phyloP scores from a whole-genome alignment of 305 asterid genomes.

The Andrographis paniculata region DNA sequence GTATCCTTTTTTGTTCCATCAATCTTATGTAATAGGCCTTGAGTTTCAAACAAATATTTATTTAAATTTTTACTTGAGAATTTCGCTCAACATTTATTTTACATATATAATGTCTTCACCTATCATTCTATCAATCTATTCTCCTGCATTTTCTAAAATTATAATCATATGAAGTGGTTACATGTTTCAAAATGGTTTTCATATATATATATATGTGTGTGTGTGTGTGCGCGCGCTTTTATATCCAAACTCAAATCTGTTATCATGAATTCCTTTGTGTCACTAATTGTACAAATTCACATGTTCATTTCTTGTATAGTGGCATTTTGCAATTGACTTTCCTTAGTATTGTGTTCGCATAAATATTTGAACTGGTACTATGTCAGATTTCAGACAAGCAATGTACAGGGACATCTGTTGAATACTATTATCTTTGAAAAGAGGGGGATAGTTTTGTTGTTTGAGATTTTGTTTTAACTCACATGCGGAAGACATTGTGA shows the following conservation, averaged over 20 bases:
- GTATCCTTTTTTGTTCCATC: neutral
- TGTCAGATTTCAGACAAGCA: neutral
- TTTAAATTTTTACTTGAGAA: neutral
- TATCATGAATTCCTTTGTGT: neutral
- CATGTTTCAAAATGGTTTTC: slow-evolving; percentile 7
- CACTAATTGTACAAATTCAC: neutral
- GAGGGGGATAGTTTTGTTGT: too few species aligned
- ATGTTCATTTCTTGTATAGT: neutral
- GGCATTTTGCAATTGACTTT: neutral
- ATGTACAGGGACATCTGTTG: too few species aligned
- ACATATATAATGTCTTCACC: too few species aligned
- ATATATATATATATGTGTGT: neutral
- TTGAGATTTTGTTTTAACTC: too few species aligned
- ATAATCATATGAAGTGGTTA: neutral
- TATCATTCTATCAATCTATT: too few species aligned
- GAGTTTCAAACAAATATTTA: neutral
- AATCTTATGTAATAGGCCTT: neutral
- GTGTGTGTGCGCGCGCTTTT: neutral
- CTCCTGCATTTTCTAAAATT: too few species aligned
- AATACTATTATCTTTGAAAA: too few species aligned
- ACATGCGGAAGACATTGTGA: too few species aligned
- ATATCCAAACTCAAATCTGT: neutral
- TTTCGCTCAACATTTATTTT: neutral
- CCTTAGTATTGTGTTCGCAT: too few species aligned
- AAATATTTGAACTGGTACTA: neutral